Evolutionary conservation across 345 rosid species (phyloP), one percentile per base, ranked within the genome.

Genomic region (Citrus inodora): DNA sequence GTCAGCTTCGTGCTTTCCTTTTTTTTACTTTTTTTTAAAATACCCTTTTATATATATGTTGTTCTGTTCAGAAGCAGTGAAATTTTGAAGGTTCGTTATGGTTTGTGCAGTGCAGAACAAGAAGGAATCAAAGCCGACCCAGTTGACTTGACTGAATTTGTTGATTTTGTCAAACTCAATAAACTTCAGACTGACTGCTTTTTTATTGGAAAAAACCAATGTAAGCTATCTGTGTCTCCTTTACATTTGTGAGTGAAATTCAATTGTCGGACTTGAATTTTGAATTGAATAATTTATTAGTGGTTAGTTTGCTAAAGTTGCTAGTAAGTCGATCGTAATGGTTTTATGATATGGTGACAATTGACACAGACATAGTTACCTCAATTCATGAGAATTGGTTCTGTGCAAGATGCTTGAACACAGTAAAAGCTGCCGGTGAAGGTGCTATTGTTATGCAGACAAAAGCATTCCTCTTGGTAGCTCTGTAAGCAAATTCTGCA

Each of bases 401-500:
- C 70, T 86, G 81, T 73, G 94, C 98, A 68, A 91, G 98, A 82
- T 93, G 93, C 80, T 62, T 93, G 78, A 89, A 91, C 82, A 67
- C 94, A 5, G 74, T 82, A 17, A 88, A 86, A 40, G 87, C 93
- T 70, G 82, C 90, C 70, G 98, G 97, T 70, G 98, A 93, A 91
- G 98, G 98, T 69, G 94, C 85, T 75, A 88, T 95, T 59, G 89
- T 93, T 77, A 83, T 91, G 87, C 98, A 91, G 86, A 90, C 97
- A 0, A 77, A 88, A 6, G 85, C 85, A 10, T 87, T 89, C 66
- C 78, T 95, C 40, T 79, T 93, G 79, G 90, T 95, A 85, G 91
- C 93, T 22, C 63, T 92, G 98, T 95, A 87, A 89, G 98, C 76
- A 2, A 17, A 6, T 51, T 3, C 62, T 33, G 13, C 32, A 16